phyloP scores from a whole-genome alignment of 2,329 filamentous ascomycete species.

The Aspergillus piperis region DNA sequence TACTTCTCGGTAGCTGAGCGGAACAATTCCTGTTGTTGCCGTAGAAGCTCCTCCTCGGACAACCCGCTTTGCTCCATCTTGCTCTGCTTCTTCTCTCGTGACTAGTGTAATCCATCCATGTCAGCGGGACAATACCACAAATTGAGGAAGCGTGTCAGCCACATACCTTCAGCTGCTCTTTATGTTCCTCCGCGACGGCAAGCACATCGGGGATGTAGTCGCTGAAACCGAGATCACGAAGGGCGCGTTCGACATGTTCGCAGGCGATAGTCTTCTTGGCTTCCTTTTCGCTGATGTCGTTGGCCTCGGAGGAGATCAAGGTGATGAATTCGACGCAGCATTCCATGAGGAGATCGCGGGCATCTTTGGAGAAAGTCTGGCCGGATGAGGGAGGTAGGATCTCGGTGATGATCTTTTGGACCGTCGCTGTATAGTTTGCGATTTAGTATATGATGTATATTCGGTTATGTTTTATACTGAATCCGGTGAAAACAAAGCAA shows the following conservation, averaged over 20 bases:
- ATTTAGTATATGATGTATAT: conserved; percentile 11
- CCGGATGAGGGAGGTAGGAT: conserved; percentile 78
- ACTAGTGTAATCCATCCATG: conserved; percentile 52
- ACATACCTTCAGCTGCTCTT: conserved; percentile 84
- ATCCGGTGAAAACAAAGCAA: neutral
- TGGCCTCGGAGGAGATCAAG: conserved; percentile 95
- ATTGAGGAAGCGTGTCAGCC: too few relatives aligned
- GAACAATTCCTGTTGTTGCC: conserved; percentile 90
- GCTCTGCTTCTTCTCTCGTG: conserved; percentile 93
- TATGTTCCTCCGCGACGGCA: conserved; percentile 86
- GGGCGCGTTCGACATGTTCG: conserved; percentile 93
- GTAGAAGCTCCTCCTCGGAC: conserved; percentile 83
- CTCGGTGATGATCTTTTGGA: conserved; percentile 86
- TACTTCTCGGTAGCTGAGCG: conserved; percentile 75
- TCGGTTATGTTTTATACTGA: neutral
- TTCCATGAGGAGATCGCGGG: conserved; percentile 91
- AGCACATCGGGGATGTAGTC: conserved; percentile 89
- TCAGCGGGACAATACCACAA: neutral
- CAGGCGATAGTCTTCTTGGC: conserved; percentile 99
- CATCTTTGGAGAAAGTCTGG: conserved; percentile 90
- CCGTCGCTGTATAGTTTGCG: conserved; percentile 55
- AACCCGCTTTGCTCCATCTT: conserved; percentile 95
- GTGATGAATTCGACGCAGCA: conserved; percentile 99
- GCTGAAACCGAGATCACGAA: conserved; percentile 87
- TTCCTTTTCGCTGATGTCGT: conserved; percentile 98